Evolutionary conservation across 78 protist genomes (phyloP), one percentile per base, ranked within the genome.

Genomic region (Chrysochromulina tobinii): DNA sequence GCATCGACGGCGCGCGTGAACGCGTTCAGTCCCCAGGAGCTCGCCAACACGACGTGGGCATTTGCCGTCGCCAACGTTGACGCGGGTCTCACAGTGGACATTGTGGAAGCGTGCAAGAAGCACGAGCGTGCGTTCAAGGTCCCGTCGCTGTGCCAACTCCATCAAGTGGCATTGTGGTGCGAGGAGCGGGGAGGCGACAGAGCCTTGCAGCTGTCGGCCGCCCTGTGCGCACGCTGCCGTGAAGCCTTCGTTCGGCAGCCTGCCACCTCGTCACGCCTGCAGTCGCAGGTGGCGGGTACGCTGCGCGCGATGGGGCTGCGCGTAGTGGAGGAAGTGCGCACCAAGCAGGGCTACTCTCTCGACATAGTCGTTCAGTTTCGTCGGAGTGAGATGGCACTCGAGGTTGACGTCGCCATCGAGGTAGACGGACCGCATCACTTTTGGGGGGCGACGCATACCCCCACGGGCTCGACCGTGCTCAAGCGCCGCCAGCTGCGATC

Each of bases 401-500:
- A 1, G n/a, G 57, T 1, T 55, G 58, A 25, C 9, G 55, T 75
- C 58, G n/a, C 11, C 18, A 18, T 75, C 84, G 84, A 75, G 57
- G 57, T 75, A 0, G 84, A 75, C 57, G 84, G 84, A 15, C 84
- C 84, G 21, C 1, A 23, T 25, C 84, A 75, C 84, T 75, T 75
- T 7, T 3, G 18, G 73, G 48, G 48, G 38, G 27, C 1, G 17
- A 2, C 23, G 15, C 84, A 3, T 14, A 1, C 58, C 58, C 84
- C 84, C 14, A 38, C 23, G 18, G 84, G 84, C 23, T 12, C 57
- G 57, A 75, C 57, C 14, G n/a, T 50, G 84, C 84, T 75, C 84
- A 75, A 75, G 84, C 84, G 84, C 58, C 84, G 84, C 14, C 84
- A 75, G 84, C 84, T 75, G 53, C 57, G n/a, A 8, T 57, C 2